Percentiles rank a stretch among this genome's conserved stretches.
Evolutionary conservation across 1,139 yeast species (phyloP).

Genomic region (Yarrowia galli): DNA sequence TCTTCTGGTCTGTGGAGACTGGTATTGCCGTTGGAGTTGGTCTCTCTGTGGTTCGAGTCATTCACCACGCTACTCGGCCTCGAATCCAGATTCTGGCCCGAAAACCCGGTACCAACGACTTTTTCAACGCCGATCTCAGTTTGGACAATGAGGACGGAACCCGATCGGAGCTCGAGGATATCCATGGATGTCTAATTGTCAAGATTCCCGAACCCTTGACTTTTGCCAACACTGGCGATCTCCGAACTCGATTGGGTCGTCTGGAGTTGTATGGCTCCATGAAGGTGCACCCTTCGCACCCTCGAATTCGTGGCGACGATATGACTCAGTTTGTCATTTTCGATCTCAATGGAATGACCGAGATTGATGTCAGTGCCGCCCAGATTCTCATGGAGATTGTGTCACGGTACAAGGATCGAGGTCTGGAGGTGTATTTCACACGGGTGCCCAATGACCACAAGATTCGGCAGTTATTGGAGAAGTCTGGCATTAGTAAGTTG

Average conservation of each 20-base stretch:
- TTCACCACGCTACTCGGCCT: constrained; percentile 84
- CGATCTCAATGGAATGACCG: constrained; percentile 87
- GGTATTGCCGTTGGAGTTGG: constrained; percentile 88
- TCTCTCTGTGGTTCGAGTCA: constrained; percentile 78
- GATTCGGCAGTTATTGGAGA: constrained; percentile 52
- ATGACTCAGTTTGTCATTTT: constrained; percentile 75
- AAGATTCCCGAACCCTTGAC: constrained; percentile 93
- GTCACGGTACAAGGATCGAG: constrained; percentile 59
- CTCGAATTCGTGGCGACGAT: constrained; percentile 60
- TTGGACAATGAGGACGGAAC: constrained; percentile 44
- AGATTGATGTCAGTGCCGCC: constrained; percentile 85
- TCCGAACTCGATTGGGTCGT: constrained; percentile 74
- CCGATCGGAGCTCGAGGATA: constrained; percentile 58
- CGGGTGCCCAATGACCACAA: constrained; percentile 60
- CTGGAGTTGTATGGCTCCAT: constrained; percentile 87
- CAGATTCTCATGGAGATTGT: constrained; percentile 73
- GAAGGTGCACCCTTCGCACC: constrained; percentile 82
- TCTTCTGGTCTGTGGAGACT: constrained; percentile 84
- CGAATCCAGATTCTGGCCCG: constrained; percentile 90
- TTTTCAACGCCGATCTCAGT: constrained; percentile 73
- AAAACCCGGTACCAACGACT: constrained; percentile 75
- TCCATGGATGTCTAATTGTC: constrained; percentile 85
- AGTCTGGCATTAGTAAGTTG: constrained; percentile 51
- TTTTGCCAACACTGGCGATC: constrained; percentile 87
- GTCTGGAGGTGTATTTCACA: constrained; percentile 68